Evolutionary conservation across 176 grass and related monocot species (phyloP), one percentile per base, ranked within the genome.

Genomic region (Zea luxurians): DNA sequence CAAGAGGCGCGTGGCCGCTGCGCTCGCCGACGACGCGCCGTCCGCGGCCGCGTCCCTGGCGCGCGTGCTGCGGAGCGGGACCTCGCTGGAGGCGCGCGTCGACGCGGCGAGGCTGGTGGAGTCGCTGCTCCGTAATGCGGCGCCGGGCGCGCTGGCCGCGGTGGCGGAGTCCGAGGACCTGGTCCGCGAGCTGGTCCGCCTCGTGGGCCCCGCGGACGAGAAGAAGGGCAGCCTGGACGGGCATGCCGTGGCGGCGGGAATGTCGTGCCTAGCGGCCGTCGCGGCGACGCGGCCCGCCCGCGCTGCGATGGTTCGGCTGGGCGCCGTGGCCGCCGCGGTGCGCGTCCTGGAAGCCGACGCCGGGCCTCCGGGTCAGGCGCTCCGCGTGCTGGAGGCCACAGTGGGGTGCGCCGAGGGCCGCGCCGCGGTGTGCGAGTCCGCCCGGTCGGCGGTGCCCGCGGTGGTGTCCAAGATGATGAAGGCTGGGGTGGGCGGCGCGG

Each of bases 391-490:
- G 57, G 90, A 92, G 73, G 83, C 80, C 0, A 82, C 86, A 0
- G 82, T 78, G 21, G 78, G 82, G 0, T 88, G 89, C 65, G 89
- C 87, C 0, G 90, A 97, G 52, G 93, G 90, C 8, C 87, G 93
- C n/a, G 79, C 82, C 8, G 85, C 85, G 34, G 59, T 97, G 48
- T 97, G 93, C 86, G 87, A 84, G 64, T 3, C 83, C 0, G 93
- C 67, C 20, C 83, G 61, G 27, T 17, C 15, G 13, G 72, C 85
- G 3, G 69, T 88, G 0, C 73, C 69, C 6, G 76, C 73, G 18
- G 85, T 97, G 76, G 77, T 81, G 54, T 65, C 74, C 2, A 81
- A 82, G 78, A 88, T 97, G 85, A 79, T 86, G 90, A 92, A 92
- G 77, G 85, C 68, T 21, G 85, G 90, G 20, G 90, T 70, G 75